Base-by-base conservation (phyloP, 176 grass and related monocot genomes). In the Ensete ventricosum region DNA sequence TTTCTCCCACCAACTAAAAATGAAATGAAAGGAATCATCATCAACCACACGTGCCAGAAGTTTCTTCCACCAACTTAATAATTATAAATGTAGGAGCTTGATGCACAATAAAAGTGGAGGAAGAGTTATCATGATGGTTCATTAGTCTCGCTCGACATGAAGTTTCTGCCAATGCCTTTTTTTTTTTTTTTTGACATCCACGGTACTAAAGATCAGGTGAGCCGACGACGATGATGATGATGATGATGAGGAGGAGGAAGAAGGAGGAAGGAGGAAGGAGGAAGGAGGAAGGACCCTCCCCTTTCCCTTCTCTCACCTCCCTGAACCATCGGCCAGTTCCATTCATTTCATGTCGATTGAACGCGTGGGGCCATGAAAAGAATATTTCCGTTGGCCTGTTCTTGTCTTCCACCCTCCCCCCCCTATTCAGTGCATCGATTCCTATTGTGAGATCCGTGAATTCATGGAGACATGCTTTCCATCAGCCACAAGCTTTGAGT, bases 51-150 rank as follows among this genome's bases (percentile, higher is more conserved):
- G 34, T 43, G 34, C 19, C 8, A 60, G 16, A 7, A 60, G 7
- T 60, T 58, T 58, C 14, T 2, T 17, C 57, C 57, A 60, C 57
- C 57, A 60, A 60, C 57, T 60, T 60, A 21, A 19, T 60, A 20
- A 60, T 19, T 60, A 60, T 19, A 60, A 60, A 21, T 60, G 67
- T n/a, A 1, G 57, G n/a, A 60, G 14, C 57, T 60, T 60, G 57
- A 17, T 1, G 16, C 57, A 60, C n/a, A 60, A 60, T 60, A n/a
- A 60, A 60, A 60, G 57, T 60, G 57, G 57, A 60, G 1, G 57
- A 60, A 60, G 17, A 60, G 57, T 60, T 60, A 60, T 60, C 57
- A 60, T 60, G 57, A 60, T 60, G 57, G 57, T 60, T 60, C 16
- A 20, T 17, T 60, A 60, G 57, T 60, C 57, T 60, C 57, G 8